These are phyloP conservation scores for Stemphylium beticola DNA, from an alignment of 2,329 filamentous ascomycete species.

Conservation along the genomic window DNA sequence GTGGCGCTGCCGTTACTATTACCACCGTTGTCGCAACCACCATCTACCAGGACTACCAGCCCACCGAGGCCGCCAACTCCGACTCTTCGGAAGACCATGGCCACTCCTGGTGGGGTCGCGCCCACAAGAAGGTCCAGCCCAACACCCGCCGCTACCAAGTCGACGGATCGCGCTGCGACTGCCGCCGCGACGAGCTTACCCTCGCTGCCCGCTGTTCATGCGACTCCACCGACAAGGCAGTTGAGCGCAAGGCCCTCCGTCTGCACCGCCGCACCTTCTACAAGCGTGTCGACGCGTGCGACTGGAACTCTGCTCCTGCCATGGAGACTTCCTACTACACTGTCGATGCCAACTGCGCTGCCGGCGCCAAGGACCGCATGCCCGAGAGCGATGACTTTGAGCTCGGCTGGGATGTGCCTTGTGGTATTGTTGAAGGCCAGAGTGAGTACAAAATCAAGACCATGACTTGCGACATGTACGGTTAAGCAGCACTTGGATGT, in stretches of 20 bases:
- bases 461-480: slow-evolving; percentile 43
- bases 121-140: slow-evolving; percentile 19
- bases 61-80: slow-evolving; percentile 12
- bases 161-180: slow-evolving; percentile 40
- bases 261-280: slow-evolving; percentile 39
- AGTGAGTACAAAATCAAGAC: slow-evolving; percentile 53
- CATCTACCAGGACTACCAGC: slow-evolving; percentile 1
- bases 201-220: slow-evolving; percentile 34
- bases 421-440: slow-evolving; percentile 51
- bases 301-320: slow-evolving; percentile 48
- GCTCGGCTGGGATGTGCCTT: slow-evolving; percentile 49
- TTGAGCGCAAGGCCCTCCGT: slow-evolving; percentile 43
- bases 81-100: slow-evolving; percentile 6
- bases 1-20: slow-evolving; percentile 8
- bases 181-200: slow-evolving; percentile 25
- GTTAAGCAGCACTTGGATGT: neutral
- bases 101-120: slow-evolving; percentile 2
- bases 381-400: slow-evolving; percentile 43
- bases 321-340: slow-evolving; percentile 53
- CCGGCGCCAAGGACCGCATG: slow-evolving; percentile 34
- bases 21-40: slow-evolving; percentile 13
- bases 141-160: slow-evolving; percentile 31
- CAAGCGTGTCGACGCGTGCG: slow-evolving; percentile 41
- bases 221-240: slow-evolving; percentile 24
- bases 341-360: slow-evolving; percentile 47